Evolutionary conservation across 148 eudicot genomes (phyloP), one percentile per base, ranked within the genome.

Genomic region (Silene conica): DNA sequence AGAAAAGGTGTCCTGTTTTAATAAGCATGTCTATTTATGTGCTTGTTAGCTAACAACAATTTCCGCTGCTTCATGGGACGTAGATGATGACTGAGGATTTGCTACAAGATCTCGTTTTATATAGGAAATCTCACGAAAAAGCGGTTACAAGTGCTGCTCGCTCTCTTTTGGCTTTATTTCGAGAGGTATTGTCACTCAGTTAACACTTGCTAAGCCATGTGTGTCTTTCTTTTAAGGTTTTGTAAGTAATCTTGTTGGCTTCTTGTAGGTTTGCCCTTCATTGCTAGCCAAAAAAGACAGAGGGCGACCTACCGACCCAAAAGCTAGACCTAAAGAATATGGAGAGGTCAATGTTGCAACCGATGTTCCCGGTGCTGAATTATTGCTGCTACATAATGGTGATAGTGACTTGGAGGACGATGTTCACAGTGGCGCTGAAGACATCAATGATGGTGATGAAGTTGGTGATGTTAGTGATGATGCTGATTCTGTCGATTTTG

Each of bases 1-100:
- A 7, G 43, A 38, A 9, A 38, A 38, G 7, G 43, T 38, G 8
- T 50, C 16, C 55, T 50, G 15, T 50, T 50, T 38, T 15, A 13
- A 50, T 11, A 15, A 50, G 55, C 55, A 50, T 50, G 55, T 50
- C 9, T 50, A 15, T 50, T 50, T 50, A 15, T 50, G 55, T 50
- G 55, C 55, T 70, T 62, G 50, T 64, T 15, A 54, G 57, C 3
- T 45, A 20, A 64, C 18, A 13, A 41, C 13, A n/a, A 38, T 58
- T 75, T 58, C 72, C n/a, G 19, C 70, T 79, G 69, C 10, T 54
- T 46, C 66, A 63, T 78, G 62, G 73, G 31, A 62, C 67, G 31
- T 81, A 95, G 99, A 79, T 95, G 86, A 95, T 95, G 99, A 95
- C 90, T 52, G 99, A 95, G 79, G 97, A 90, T 63, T 85, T 95